Evolutionary conservation across 805 yeast species (phyloP).

Genomic region (Schwanniomyces sp.): DNA sequence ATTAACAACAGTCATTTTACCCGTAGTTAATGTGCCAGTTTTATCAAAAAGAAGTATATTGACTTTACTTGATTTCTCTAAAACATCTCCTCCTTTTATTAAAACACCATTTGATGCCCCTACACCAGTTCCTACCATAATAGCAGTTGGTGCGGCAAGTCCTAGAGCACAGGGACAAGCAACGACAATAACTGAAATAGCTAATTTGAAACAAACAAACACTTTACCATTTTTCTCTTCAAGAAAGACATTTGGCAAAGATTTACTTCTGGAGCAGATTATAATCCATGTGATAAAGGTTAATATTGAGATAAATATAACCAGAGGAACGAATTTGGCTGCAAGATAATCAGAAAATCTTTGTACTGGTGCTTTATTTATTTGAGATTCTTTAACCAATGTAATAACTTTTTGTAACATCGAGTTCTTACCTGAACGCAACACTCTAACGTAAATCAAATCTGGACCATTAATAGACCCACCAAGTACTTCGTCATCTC

Average conservation of each 20-base stretch:
- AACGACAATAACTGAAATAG: conserved; percentile 91
- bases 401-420: conserved; percentile 84
- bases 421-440: conserved; percentile 77
- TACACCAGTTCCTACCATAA: conserved; percentile 98
- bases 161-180: conserved; percentile 99
- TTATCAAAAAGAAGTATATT: conserved; percentile 82
- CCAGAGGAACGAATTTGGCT: conserved; percentile 78
- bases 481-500: conserved; percentile 71
- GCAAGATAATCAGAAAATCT: conserved; percentile 84
- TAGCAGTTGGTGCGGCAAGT: conserved; percentile 96
- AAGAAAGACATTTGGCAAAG: conserved; percentile 49
- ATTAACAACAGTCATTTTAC: conserved; percentile 57
- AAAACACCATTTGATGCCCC: conserved; percentile 89
- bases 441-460: conserved; percentile 64
- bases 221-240: conserved; percentile 52
- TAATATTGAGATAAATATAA: conserved; percentile 56
- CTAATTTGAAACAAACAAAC: conserved; percentile 69
- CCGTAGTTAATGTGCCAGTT: conserved; percentile 92
- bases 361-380: conserved; percentile 87
- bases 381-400: conserved; percentile 86
- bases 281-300: conserved; percentile 57
- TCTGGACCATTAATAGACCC: conserved; percentile 89
- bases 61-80: conserved; percentile 69
- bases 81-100: conserved; percentile 88
- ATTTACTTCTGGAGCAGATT: conserved; percentile 21